phyloP scores from a whole-genome alignment of 1,139 yeast species.

The Candida buenavistaensis region DNA sequence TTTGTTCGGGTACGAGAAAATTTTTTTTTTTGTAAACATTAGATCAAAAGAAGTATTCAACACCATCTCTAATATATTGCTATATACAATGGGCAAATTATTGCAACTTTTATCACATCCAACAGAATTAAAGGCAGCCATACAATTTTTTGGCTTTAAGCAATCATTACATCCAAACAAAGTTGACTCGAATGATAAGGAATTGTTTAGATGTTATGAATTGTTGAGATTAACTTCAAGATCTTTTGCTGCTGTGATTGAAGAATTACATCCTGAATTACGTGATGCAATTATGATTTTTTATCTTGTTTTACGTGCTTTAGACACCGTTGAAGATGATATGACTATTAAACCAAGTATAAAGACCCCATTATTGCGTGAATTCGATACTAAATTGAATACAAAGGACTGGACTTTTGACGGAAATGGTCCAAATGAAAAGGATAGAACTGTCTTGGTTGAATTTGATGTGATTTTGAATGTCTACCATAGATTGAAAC shows the following conservation, averaged over 20 bases:
- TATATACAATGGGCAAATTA: conserved; percentile 59
- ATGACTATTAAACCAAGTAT: conserved; percentile 74
- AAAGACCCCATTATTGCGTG: conserved; percentile 74
- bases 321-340: conserved; percentile 97
- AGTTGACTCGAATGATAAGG: conserved; percentile 5
- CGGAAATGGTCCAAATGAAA: conserved; percentile 73
- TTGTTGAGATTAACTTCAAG: conserved; percentile 74
- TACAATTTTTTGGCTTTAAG: conserved; percentile 59
- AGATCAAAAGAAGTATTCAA: too few species aligned
- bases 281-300: conserved; percentile 80
- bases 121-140: conserved; percentile 63
- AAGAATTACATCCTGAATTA: conserved; percentile 87
- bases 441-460: conserved; percentile 75
- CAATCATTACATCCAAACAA: conserved; percentile 47
- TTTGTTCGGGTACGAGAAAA: too few species aligned
- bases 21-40: too few species aligned
- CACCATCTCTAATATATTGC: not conserved
- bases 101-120: conserved; percentile 69
- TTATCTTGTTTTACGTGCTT: conserved; percentile 81
- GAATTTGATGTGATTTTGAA: conserved; percentile 68
- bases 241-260: conserved; percentile 89
- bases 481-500: conserved; percentile 72
- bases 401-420: conserved; percentile 77
- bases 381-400: conserved; percentile 62
- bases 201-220: conserved; percentile 63